Percentiles rank a stretch among this genome's conserved stretches.
These are phyloP conservation scores for Globisporangium rhizosaccharum DNA, from an alignment of 352 stramenopile genomes.

Conservation along the genomic window DNA sequence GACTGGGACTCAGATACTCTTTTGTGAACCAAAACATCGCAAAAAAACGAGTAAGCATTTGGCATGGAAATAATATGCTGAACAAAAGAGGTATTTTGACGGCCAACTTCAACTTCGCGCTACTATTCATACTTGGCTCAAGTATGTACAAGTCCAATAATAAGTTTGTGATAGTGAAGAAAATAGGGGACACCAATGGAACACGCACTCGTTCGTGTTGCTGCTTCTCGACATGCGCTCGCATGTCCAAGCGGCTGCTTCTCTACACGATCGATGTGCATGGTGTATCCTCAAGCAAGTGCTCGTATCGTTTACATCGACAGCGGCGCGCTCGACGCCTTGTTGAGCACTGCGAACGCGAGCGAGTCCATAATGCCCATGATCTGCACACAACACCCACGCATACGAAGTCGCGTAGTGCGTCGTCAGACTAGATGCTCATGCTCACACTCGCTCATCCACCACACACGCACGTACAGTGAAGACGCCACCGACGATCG, in stretches of 20 bases:
- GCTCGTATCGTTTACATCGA: slow-evolving; percentile 19
- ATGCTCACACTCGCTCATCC: background rate
- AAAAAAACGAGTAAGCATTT: no score
- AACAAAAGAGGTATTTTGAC: no score
- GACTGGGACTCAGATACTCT: no score
- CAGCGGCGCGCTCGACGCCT: slow-evolving; percentile 34
- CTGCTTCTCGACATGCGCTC: background rate
- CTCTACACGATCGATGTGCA: no score
- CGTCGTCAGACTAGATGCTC: slow-evolving; percentile 1
- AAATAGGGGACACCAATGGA: no score
- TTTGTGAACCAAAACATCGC: no score
- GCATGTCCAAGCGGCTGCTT: background rate
- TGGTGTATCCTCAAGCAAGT: background rate
- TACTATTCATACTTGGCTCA: no score
- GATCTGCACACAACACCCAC: slow-evolving; percentile 25
- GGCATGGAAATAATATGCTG: no score
- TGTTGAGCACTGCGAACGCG: slow-evolving; percentile 47
- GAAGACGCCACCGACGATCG: slow-evolving; percentile 90
- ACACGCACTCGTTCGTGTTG: no score
- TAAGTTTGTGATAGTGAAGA: no score
- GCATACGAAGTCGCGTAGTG: background rate
- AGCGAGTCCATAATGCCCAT: slow-evolving; percentile 69
- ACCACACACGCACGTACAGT: slow-evolving; percentile 39
- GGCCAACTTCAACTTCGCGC: no score
- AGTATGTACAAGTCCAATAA: no score